Evolutionary conservation across 2,329 filamentous ascomycete genomes (phyloP).

Genomic region (Clarireedia homoeocarpa): DNA sequence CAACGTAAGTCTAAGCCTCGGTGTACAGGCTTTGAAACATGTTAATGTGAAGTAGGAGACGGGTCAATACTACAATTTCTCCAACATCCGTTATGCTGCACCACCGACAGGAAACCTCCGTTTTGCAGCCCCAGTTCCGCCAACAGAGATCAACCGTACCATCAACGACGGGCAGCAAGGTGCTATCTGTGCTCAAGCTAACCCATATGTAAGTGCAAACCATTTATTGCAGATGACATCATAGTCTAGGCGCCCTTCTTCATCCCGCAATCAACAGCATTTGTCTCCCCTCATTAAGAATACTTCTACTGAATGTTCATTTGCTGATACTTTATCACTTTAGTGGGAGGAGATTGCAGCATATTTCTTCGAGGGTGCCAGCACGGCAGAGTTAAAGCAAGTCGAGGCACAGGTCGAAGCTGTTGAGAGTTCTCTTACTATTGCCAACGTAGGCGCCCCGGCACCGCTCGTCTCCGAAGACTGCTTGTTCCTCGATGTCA

Average conservation of each 20-base stretch:
- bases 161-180: conserved; percentile 23
- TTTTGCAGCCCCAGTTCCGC: conserved; percentile 35
- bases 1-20: conserved; percentile 19
- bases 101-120: conserved; percentile 36
- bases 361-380: background rate
- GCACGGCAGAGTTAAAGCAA: background rate
- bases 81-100: conserved; percentile 38
- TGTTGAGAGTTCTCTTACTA: conserved; percentile 1
- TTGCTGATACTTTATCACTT: background rate
- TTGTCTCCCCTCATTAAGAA: background rate
- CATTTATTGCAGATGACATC: background rate
- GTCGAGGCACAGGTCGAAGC: conserved; percentile 1
- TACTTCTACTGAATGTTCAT: background rate
- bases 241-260: background rate
- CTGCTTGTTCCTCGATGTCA: conserved; percentile 41
- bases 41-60: conserved; percentile 19
- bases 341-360: conserved; percentile 2
- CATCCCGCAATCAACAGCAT: background rate
- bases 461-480: conserved; percentile 31
- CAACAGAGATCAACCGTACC: conserved; percentile 26
- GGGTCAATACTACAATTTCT: conserved; percentile 32
- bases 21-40: background rate
- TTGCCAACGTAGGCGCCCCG: conserved; percentile 1
- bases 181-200: conserved; percentile 17
- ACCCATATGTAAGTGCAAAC: conserved; percentile 9